Base-by-base conservation (phyloP, 257 asterid genomes). In the Jaltomata sinuosa region DNA sequence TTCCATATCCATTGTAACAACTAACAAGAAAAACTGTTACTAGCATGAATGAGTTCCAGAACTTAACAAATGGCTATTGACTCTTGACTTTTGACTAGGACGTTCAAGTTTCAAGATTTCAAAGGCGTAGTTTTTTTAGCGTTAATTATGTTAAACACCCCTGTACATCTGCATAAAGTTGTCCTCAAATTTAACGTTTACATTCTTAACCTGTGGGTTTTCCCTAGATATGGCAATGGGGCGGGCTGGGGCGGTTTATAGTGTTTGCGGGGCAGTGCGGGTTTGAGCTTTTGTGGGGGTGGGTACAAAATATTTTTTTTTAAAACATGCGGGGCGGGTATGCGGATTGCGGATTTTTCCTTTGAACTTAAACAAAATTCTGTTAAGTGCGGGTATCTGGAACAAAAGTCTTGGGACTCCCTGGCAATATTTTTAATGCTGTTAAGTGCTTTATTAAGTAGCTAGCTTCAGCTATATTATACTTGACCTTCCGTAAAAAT, bases 321-420 rank as follows among this genome's bases (percentile, higher is more conserved):
- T 9, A 9, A 45, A 45, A 45, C 6, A 9, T 45, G 22, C 5
- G 0, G 25, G 12, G 27, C 11, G 27, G 62, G 2, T 55, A 55
- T 9, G 6, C 31, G 7, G 31, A 93, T 96, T 21, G 97, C 98
- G n/a, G n/a, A n/a, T n/a, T n/a, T n/a, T n/a, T n/a, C n/a, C n/a
- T n/a, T n/a, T n/a, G n/a, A n/a, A n/a, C n/a, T n/a, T n/a, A n/a
- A n/a, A n/a, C n/a, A n/a, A n/a, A n/a, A n/a, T n/a, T n/a, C n/a
- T n/a, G n/a, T n/a, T n/a, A n/a, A n/a, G n/a, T n/a, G n/a, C n/a
- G n/a, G n/a, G n/a, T n/a, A n/a, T n/a, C n/a, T n/a, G n/a, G n/a
- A n/a, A n/a, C n/a, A n/a, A n/a, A n/a, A n/a, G n/a, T n/a, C n/a
- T n/a, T n/a, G n/a, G n/a, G n/a, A n/a, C n/a, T 18, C 32, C 8